Conservation (phyloP, 345 rosid genomes). For the Lenwebbia sp. region DNA sequence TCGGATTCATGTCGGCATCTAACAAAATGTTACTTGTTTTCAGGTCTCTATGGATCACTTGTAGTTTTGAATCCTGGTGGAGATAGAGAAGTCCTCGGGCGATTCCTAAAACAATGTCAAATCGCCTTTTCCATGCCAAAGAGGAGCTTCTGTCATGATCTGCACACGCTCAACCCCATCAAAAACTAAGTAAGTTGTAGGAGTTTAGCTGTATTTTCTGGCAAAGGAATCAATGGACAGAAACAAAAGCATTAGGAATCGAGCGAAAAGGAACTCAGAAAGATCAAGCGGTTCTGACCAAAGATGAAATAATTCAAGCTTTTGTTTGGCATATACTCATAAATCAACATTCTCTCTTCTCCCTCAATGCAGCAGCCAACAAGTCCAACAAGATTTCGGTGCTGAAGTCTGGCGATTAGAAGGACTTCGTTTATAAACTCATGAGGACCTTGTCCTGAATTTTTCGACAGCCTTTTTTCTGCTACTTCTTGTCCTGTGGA, state of each 20-base stretch:
- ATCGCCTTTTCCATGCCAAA: no score
- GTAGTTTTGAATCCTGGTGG: not conserved
- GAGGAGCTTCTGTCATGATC: no score
- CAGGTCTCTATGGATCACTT: not conserved
- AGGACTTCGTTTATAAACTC: not conserved
- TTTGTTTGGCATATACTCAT: not conserved
- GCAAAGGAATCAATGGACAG: no score
- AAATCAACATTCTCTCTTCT: not conserved
- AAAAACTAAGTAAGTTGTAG: not conserved
- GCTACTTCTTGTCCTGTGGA: not conserved
- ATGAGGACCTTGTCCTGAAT: not conserved
- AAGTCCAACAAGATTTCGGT: not conserved
- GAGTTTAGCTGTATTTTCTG: no score
- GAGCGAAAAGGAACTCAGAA: not conserved
- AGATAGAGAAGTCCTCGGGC: not conserved
- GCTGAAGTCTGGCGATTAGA: not conserved
- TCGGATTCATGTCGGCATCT: not conserved
- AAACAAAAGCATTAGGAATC: not conserved
- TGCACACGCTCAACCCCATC: no score
- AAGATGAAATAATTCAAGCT: not conserved
- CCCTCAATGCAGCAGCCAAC: not conserved
- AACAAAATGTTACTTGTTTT: not conserved
- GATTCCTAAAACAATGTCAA: no score
- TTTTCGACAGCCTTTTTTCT: conserved; percentile 10
- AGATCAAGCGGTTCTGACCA: not conserved